These are phyloP conservation scores for Komagataella pseudopastoris DNA, from an alignment of 805 yeast genomes.

Conservation along the genomic window DNA sequence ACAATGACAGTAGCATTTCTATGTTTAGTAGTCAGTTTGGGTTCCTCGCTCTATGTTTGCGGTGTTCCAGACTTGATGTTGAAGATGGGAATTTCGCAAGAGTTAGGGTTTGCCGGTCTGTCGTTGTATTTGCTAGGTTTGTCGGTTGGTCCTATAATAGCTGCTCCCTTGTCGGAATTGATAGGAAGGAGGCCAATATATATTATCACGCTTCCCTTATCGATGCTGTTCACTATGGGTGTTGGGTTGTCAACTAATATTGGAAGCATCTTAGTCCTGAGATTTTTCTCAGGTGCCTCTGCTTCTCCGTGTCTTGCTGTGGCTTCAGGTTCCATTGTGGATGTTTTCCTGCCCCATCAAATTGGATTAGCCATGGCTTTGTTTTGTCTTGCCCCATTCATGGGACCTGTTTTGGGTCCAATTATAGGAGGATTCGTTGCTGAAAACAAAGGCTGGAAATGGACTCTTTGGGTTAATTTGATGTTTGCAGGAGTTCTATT, in stretches of 20 bases:
- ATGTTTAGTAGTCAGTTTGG: conserved; percentile 61
- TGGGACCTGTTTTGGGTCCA: conserved; percentile 73
- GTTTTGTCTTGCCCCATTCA: conserved; percentile 69
- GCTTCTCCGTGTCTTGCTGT: conserved; percentile 78
- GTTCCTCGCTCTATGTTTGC: conserved; percentile 59
- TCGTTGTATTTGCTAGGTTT: conserved; percentile 62
- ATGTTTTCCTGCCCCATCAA: conserved; percentile 56
- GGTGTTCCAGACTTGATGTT: conserved; percentile 42
- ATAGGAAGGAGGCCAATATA: conserved; percentile 57
- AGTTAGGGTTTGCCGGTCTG: conserved; percentile 52
- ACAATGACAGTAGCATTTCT: conserved; percentile 52
- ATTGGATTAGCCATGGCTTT: conserved; percentile 63
- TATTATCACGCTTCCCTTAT: conserved; percentile 41
- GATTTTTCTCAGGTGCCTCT: conserved; percentile 64
- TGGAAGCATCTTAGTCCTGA: conserved; percentile 44
- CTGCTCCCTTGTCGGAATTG: conserved; percentile 62
- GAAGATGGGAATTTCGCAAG: conserved; percentile 40
- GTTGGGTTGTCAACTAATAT: conserved; percentile 54
- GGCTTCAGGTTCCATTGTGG: conserved; percentile 76
- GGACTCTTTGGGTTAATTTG: conserved; percentile 61
- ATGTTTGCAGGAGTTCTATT: conserved; percentile 52
- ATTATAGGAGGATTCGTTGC: conserved; percentile 64
- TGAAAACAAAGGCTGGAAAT: conserved; percentile 49
- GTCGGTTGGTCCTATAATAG: conserved; percentile 55
- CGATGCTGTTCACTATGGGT: conserved; percentile 65